A percentile compares a stretch with the other conserved stretches of the same genome.
phyloP scores from a whole-genome alignment of 495 filamentous ascomycete genomes.

The Annulohypoxylon maeteangense region DNA sequence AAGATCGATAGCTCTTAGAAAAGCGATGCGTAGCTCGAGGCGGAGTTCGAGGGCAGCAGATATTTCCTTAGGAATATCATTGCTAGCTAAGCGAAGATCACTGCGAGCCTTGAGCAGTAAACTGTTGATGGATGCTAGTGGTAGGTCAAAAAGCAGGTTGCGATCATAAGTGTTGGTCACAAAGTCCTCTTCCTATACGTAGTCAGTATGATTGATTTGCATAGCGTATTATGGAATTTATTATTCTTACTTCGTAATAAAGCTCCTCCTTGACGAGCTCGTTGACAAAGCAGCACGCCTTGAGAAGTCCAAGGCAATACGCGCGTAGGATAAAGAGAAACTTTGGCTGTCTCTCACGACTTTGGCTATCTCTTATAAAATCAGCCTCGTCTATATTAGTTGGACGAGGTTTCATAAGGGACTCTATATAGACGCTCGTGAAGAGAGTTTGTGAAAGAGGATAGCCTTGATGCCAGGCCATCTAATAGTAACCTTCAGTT shows the following conservation, averaged over 20 bases:
- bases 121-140: slow-evolving; percentile 64
- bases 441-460: slow-evolving; percentile 94
- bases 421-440: slow-evolving; percentile 93
- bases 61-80: slow-evolving; percentile 60
- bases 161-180: slow-evolving; percentile 89
- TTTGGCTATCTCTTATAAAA: slow-evolving; percentile 59
- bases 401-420: slow-evolving; percentile 77
- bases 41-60: slow-evolving; percentile 69
- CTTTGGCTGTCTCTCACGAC: slow-evolving; percentile 50
- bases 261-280: slow-evolving; percentile 77
- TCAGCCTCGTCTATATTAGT: slow-evolving; percentile 73
- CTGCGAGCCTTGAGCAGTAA: slow-evolving; percentile 68
- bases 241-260: slow-evolving; percentile 78
- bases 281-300: slow-evolving; percentile 83
- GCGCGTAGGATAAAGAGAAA: slow-evolving; percentile 78
- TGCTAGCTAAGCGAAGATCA: slow-evolving; percentile 61
- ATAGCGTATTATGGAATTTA: background rate
- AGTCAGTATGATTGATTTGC: slow-evolving; percentile 40
- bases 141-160: slow-evolving; percentile 72
- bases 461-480: slow-evolving; percentile 96
- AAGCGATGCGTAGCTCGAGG: slow-evolving; percentile 70
- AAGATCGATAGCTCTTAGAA: slow-evolving; percentile 65
- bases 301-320: slow-evolving; percentile 87
- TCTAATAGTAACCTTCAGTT: slow-evolving; percentile 61
- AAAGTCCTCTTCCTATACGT: slow-evolving; percentile 91